Percentiles rank a stretch among this genome's conserved stretches.
Conservation (phyloP, 148 eudicot species). For the Fagopyrum homotropicum region DNA sequence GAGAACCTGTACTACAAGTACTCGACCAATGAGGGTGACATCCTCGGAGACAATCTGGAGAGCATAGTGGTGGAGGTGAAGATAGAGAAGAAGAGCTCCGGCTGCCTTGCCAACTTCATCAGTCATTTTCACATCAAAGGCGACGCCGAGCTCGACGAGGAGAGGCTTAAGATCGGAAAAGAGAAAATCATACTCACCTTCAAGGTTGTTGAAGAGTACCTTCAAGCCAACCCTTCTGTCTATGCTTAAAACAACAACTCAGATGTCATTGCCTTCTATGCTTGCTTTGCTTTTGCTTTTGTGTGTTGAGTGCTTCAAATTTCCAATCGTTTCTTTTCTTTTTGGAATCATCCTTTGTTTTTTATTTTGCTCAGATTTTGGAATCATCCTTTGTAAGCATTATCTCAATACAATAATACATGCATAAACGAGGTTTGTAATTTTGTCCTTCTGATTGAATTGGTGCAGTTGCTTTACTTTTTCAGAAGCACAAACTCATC, state of each 20-base stretch:
- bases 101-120: constrained; percentile 8
- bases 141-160: constrained; percentile 16
- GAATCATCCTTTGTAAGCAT: no score
- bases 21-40: constrained; percentile 18
- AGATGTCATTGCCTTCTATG: no score
- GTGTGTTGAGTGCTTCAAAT: no score
- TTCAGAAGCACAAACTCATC: no score
- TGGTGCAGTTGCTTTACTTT: no score
- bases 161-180: constrained; percentile 12
- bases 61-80: constrained; percentile 11
- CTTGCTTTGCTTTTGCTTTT: no score
- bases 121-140: constrained; percentile 12
- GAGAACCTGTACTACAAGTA: constrained; percentile 12
- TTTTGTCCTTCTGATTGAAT: no score
- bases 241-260: constrained; percentile 10
- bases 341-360: no score
- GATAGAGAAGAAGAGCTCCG: constrained; percentile 2
- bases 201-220: constrained; percentile 21
- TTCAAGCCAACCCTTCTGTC: constrained; percentile 16
- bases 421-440: no score
- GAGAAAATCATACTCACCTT: constrained; percentile 10
- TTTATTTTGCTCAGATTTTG: no score
- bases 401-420: no score
- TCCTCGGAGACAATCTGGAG: not conserved
- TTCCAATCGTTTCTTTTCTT: no score